Percentiles rank a stretch among this genome's conserved stretches.
phyloP scores from a whole-genome alignment of 1,284 basidiomycete species.

The Tetrapyrgos nigripes region DNA sequence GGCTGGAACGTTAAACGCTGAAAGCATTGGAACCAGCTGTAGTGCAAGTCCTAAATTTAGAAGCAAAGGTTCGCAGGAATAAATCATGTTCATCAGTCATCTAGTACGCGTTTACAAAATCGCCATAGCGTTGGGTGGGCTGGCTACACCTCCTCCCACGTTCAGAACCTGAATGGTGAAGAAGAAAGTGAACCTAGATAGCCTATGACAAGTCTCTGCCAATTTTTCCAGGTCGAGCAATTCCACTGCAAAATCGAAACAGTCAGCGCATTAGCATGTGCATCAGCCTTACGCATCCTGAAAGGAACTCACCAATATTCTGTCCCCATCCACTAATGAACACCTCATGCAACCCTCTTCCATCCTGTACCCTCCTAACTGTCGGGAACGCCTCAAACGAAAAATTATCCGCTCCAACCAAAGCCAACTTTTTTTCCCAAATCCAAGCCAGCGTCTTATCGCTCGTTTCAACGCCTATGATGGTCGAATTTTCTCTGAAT shows the following conservation, averaged over 20 bases:
- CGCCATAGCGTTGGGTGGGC: conserved; percentile 17
- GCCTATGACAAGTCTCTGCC: conserved; percentile 7
- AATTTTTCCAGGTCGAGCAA: conserved; percentile 11
- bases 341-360: not conserved
- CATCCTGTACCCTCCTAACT: not conserved
- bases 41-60: too few species aligned
- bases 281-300: too few species aligned
- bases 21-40: too few species aligned
- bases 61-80: too few species aligned
- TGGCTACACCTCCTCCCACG: conserved; percentile 11
- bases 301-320: not conserved
- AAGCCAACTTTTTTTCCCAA: conserved; percentile 17
- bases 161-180: conserved; percentile 14
- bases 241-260: conserved; percentile 6
- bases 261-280: not conserved
- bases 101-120: conserved; percentile 4
- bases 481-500: conserved; percentile 3
- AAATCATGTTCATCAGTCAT: too few species aligned
- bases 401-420: conserved; percentile 16
- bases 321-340: not conserved
- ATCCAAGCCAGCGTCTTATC: conserved; percentile 17
- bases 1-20: too few species aligned
- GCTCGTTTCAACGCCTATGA: conserved; percentile 12
- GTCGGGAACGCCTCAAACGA: conserved; percentile 8
- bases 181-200: conserved; percentile 15